A percentile compares a stretch with the other conserved stretches of the same genome.
Evolutionary conservation across 2,329 filamentous ascomycete genomes (phyloP).

Genomic region (Xylaria multiplex): DNA sequence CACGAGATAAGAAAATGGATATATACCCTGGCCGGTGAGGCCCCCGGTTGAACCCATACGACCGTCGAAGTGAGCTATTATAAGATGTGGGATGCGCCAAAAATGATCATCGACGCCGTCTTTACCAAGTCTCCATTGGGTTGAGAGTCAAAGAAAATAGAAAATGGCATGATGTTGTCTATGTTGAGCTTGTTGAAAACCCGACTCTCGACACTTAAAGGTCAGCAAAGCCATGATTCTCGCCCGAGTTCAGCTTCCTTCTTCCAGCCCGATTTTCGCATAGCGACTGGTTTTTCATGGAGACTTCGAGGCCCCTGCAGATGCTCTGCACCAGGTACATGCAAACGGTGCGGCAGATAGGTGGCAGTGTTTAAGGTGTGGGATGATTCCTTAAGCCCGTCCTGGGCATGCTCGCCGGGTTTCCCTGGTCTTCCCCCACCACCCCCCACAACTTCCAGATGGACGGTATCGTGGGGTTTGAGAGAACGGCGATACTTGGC

Average conservation of each 20-base stretch:
- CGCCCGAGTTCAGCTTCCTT: conserved; percentile 3
- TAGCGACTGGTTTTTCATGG: background rate
- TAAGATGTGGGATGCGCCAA: conserved; percentile 25
- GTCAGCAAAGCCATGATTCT: background rate
- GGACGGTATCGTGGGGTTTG: conserved; percentile 32
- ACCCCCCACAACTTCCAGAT: conserved; percentile 28
- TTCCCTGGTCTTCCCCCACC: conserved; percentile 15
- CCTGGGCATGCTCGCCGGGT: background rate
- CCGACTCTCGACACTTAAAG: background rate
- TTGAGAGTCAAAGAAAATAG: background rate
- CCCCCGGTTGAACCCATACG: background rate
- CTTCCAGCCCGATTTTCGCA: background rate
- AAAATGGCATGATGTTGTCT: conserved; percentile 8
- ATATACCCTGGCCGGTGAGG: conserved; percentile 21
- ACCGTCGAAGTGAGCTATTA: conserved; percentile 16
- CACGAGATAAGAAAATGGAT: conserved; percentile 38
- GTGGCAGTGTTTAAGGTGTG: conserved; percentile 5
- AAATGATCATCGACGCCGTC: background rate
- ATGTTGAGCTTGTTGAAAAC: background rate
- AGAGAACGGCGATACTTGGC: conserved; percentile 1
- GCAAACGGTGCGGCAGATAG: conserved; percentile 16
- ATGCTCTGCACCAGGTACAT: conserved; percentile 6
- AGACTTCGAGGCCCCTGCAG: conserved; percentile 16
- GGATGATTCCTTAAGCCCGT: conserved; percentile 18
- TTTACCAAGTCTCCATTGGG: background rate